Evolutionary conservation across 2,329 filamentous ascomycete species (phyloP).

Genomic region (Chaetomium olivaceum): DNA sequence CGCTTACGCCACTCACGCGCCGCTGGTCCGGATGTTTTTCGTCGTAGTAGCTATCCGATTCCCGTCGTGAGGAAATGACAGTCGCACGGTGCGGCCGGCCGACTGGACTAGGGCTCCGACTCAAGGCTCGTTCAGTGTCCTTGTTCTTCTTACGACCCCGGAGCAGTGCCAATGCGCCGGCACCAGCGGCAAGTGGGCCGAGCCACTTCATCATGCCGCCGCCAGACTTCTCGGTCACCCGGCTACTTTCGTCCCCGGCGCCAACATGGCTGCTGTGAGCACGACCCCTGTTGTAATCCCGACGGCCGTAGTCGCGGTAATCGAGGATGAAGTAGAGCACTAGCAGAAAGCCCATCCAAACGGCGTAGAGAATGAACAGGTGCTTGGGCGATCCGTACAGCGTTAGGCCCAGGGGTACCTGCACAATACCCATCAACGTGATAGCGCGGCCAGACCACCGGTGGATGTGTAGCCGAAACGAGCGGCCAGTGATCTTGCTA

Average conservation of each 20-base stretch:
- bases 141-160: slow-evolving; percentile 47
- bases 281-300: slow-evolving; percentile 56
- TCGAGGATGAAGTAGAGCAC: slow-evolving; percentile 77
- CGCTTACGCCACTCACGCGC: slow-evolving; percentile 34
- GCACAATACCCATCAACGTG: slow-evolving; percentile 78
- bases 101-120: slow-evolving; percentile 44
- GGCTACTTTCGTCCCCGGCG: slow-evolving; percentile 41
- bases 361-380: slow-evolving; percentile 80
- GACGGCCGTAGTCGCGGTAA: slow-evolving; percentile 62
- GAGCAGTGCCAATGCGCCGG: slow-evolving; percentile 50
- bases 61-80: slow-evolving; percentile 53
- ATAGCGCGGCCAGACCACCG: slow-evolving; percentile 82
- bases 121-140: slow-evolving; percentile 44
- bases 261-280: slow-evolving; percentile 47
- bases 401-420: slow-evolving; percentile 85
- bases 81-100: slow-evolving; percentile 46
- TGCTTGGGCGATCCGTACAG: slow-evolving; percentile 87
- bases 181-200: slow-evolving; percentile 54
- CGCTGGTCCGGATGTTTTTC: slow-evolving; percentile 65
- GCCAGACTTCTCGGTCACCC: slow-evolving; percentile 43
- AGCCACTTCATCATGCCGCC: slow-evolving; percentile 47
- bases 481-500: slow-evolving; percentile 51
- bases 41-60: slow-evolving; percentile 60
- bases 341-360: slow-evolving; percentile 74
- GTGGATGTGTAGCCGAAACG: slow-evolving; percentile 67